A percentile compares a stretch with the other conserved stretches of the same genome.
These are phyloP conservation scores for Phyllosticta citribraziliensis DNA, from an alignment of 2,329 filamentous ascomycete genomes.

Conservation along the genomic window DNA sequence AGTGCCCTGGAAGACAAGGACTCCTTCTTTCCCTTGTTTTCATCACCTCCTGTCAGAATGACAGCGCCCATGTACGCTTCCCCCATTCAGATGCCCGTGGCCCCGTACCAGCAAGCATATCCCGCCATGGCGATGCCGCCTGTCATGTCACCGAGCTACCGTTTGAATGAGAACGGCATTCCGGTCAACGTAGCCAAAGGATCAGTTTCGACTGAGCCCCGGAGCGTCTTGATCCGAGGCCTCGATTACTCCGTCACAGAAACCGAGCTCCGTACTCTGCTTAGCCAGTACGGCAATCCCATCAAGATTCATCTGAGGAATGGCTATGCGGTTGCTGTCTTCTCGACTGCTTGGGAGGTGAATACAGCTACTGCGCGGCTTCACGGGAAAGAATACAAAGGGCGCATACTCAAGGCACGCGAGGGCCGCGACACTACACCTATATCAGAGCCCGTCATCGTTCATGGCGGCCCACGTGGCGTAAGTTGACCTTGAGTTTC, in stretches of 20 bases:
- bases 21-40: neutral
- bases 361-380: constrained; percentile 20
- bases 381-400: constrained; percentile 21
- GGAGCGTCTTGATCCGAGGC: constrained; percentile 27
- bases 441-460: constrained; percentile 21
- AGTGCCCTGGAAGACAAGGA: neutral
- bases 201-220: constrained; percentile 26
- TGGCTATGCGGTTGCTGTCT: constrained; percentile 23
- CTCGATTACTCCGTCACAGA: constrained; percentile 20
- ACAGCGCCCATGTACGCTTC: constrained; percentile 13
- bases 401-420: constrained; percentile 23
- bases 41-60: constrained; percentile 5
- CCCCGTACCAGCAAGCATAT: constrained; percentile 11
- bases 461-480: constrained; percentile 16
- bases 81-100: neutral
- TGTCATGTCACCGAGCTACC: constrained; percentile 17
- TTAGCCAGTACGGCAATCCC: constrained; percentile 19
- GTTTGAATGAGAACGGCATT: constrained; percentile 22
- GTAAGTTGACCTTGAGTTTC: neutral
- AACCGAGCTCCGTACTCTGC: constrained; percentile 19
- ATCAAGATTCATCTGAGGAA: constrained; percentile 19
- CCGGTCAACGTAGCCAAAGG: constrained; percentile 29
- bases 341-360: constrained; percentile 22
- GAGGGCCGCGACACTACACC: constrained; percentile 25
- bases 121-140: neutral